Evolutionary conservation across 768 basidiomycete species (phyloP), one percentile per base, ranked within the genome.

Genomic region (Neoboletus subvelutipes): DNA sequence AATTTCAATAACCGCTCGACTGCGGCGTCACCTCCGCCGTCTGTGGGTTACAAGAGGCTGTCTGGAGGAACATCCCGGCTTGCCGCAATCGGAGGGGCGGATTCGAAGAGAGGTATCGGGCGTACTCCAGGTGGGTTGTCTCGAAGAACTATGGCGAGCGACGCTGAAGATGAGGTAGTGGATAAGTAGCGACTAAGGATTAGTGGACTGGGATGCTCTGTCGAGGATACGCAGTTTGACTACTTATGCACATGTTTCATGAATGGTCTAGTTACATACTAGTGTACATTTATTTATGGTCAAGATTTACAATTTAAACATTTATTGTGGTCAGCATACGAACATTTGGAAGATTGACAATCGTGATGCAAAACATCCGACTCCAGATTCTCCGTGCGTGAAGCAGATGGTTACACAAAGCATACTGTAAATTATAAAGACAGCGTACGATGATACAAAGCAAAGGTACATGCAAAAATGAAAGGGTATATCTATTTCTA

Each of bases 81-180:
- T 17, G 43, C 58, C 7, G 18, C 45, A 5, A 55, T 29, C 7
- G 60, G 55, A 13, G 59, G 61, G 1, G 42, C 50, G 1, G 67
- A 62, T 24, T 9, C 46, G 9, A 70, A 61, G 45, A 83, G 77
- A 59, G 76, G 80, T 37, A 66, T 81, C 7, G 80, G 82, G n/a
- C 74, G 81, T 36, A 46, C 47, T 59, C 72, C 76, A 31, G 76
- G 79, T 37, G 77, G 80, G 31, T 78, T 86, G 53, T 85, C 88
- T 52, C 81, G 88, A 66, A 80, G 88, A 70, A 90, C 89, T 48
- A 87, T 88, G 86, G 88, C 86, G 41, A 89, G 87, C 66, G 90
- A 92, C 66, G 89, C 89, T 36, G 90, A 92, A 68, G 90, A 91
- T 59, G 83, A 87, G 61, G 75, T 88, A 55, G 76, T 87, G 55